Evolutionary conservation across 345 rosid genomes (phyloP).

Genomic region (Balakata baccata): DNA sequence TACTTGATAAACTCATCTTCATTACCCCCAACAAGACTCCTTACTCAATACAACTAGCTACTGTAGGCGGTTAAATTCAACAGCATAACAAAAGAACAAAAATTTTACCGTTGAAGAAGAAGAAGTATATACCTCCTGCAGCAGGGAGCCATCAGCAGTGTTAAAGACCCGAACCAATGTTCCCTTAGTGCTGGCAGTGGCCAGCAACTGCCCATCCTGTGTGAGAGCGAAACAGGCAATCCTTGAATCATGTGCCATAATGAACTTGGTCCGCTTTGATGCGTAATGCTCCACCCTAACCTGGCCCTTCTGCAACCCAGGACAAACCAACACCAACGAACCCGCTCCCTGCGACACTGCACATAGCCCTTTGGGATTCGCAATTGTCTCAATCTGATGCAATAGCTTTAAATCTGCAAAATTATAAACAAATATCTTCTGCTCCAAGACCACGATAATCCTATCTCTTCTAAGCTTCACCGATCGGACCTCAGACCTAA

Average conservation of each 20-base stretch:
- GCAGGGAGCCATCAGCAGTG: constrained; percentile 67
- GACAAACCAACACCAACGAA: constrained; percentile 77
- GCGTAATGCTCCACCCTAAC: constrained; percentile 88
- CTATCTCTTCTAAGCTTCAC: constrained; percentile 78
- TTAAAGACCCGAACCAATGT: constrained; percentile 77
- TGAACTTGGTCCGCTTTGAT: constrained; percentile 76
- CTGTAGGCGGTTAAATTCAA: too few relatives aligned
- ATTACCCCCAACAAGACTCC: not conserved
- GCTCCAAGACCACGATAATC: constrained; percentile 72
- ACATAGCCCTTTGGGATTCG: constrained; percentile 88
- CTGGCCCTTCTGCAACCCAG: constrained; percentile 86
- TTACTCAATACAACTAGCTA: too few relatives aligned
- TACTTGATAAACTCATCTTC: not conserved
- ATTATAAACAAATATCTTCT: constrained; percentile 82
- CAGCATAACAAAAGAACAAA: too few relatives aligned
- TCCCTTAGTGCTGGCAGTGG: constrained; percentile 87
- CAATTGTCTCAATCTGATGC: constrained; percentile 86
- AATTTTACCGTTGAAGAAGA: too few relatives aligned
- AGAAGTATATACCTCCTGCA: constrained; percentile 61
- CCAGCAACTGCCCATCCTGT: constrained; percentile 80
- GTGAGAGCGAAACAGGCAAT: constrained; percentile 81
- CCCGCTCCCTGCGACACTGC: constrained; percentile 78
- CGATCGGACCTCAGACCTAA: constrained; percentile 80
- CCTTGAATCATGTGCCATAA: constrained; percentile 94
- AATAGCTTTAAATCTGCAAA: constrained; percentile 75